Evolutionary conservation across 805 yeast genomes (phyloP).

Genomic region (Candida suzukii): DNA sequence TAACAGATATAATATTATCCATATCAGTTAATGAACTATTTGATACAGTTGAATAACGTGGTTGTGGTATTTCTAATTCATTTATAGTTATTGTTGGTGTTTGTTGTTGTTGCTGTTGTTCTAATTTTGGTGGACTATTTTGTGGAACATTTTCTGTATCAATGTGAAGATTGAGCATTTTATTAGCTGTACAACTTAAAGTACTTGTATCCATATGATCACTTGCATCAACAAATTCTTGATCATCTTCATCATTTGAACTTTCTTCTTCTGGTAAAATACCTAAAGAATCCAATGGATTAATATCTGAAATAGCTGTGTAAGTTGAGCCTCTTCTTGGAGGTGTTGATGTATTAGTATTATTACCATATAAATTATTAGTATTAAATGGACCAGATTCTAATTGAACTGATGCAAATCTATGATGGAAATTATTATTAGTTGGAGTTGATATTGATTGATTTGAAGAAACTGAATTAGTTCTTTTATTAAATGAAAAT

Average conservation of each 20-base stretch:
- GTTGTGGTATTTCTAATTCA: not conserved
- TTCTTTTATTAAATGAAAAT: slow-evolving; percentile 23
- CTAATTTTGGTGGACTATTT: too few relatives aligned
- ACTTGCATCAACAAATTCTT: slow-evolving; percentile 20
- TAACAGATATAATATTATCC: slow-evolving; percentile 34
- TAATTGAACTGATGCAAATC: not conserved
- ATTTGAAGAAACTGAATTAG: slow-evolving; percentile 12
- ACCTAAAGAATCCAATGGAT: not conserved
- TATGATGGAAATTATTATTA: not conserved
- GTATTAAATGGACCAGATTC: too few relatives aligned
- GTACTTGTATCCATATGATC: slow-evolving; percentile 6
- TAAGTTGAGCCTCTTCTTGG: not conserved
- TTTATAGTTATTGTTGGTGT: not conserved
- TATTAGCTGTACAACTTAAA: not conserved
- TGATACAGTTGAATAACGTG: not conserved
- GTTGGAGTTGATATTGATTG: not conserved
- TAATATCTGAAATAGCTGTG: not conserved
- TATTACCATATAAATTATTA: too few relatives aligned
- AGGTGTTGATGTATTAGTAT: too few relatives aligned
- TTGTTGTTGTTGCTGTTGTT: too few relatives aligned
- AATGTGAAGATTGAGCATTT: not conserved
- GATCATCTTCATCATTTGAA: slow-evolving; percentile 7
- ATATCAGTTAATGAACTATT: slow-evolving; percentile 14
- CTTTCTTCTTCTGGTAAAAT: slow-evolving; percentile 11
- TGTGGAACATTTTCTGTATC: not conserved